Base-by-base conservation (phyloP, 2,329 filamentous ascomycete genomes). In the Phaeosphaeria sp. region DNA sequence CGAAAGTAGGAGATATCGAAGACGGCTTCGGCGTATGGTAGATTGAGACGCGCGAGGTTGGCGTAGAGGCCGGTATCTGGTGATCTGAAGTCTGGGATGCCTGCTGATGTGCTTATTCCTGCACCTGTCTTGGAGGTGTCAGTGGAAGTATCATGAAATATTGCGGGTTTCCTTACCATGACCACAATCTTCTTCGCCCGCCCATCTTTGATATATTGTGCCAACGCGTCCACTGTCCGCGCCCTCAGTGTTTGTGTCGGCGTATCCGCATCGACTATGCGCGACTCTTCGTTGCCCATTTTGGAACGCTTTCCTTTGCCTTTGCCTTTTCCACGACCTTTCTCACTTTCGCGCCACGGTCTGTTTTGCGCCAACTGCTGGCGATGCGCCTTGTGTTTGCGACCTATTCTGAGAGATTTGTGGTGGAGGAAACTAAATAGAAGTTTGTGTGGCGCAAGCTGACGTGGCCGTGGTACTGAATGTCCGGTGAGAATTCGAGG, bases 1-100 rank as follows among this genome's bases (percentile, higher is more conserved):
- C 89, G 86, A 80, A 99, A 99, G 82, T 91, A 99, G 57, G 83
- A 83, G 63, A 99, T 94, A 72, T 97, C 93, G 78, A 99, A 98
- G 45, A 98, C 92, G 33, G 92, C 93, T 79, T 98, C 93, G 21
- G 94, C 90, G 69, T 94, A 89, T 0, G 93, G 93, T 0, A 99
- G 85, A 59, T 96, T 88, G 30, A 98, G 85, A 51, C 91, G 87
- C 21, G 91, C 90, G 27, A 99, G 88, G 72, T 98, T 98, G 69
- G 92, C 89, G 77, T 99, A 99, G 11, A 99, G 86, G 2, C 95
- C 95, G 0, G 94, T 98, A 56, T 92, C 90, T 61, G 94, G 93
- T 1, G 93, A 96, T 63, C 95, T 86, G 77, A 98, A 99, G 79
- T 99, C 95, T 61, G 95, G 95, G 61, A 99, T 94, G 79, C 81